These are phyloP conservation scores for Mycena latifolia DNA, from an alignment of 768 basidiomycete genomes.

Conservation along the genomic window DNA sequence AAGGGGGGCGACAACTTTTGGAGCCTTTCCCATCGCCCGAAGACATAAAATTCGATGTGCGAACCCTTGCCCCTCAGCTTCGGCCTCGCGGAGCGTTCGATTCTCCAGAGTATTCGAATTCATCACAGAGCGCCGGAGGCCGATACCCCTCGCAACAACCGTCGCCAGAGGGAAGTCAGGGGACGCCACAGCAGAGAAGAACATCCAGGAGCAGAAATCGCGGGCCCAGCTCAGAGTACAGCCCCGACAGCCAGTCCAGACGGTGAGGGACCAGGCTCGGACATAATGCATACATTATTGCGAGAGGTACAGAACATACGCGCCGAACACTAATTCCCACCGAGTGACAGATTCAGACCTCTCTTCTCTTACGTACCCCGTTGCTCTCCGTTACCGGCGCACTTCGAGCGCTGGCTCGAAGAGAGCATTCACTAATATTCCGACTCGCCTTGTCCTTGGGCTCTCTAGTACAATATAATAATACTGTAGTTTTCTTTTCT, in stretches of 20 bases:
- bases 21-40: slow-evolving; percentile 24
- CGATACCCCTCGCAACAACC: slow-evolving; percentile 24
- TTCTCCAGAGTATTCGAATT: slow-evolving; percentile 30
- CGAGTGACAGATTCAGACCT: slow-evolving; percentile 54
- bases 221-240: slow-evolving; percentile 15
- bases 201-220: slow-evolving; percentile 9
- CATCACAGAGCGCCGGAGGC: slow-evolving; percentile 4
- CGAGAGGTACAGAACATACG: background rate
- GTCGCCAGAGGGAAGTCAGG: slow-evolving; percentile 29
- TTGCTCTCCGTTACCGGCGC: slow-evolving; percentile 58
- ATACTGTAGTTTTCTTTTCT: slow-evolving; percentile 17
- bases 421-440: no score
- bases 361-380: slow-evolving; percentile 61
- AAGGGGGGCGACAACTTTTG: slow-evolving; percentile 27
- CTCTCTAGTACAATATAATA: slow-evolving; percentile 10
- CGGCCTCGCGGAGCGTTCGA: slow-evolving; percentile 48
- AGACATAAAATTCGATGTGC: slow-evolving; percentile 36
- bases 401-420: slow-evolving; percentile 55
- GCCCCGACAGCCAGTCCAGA: slow-evolving; percentile 11
- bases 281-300: background rate
- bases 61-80: slow-evolving; percentile 44
- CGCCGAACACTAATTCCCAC: slow-evolving; percentile 45
- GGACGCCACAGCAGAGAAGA: slow-evolving; percentile 11
- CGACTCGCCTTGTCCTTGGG: background rate
- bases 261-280: background rate